Evolutionary conservation across 169 alveolate genomes (phyloP).

Genomic region (Cryptosporidium sp.): DNA sequence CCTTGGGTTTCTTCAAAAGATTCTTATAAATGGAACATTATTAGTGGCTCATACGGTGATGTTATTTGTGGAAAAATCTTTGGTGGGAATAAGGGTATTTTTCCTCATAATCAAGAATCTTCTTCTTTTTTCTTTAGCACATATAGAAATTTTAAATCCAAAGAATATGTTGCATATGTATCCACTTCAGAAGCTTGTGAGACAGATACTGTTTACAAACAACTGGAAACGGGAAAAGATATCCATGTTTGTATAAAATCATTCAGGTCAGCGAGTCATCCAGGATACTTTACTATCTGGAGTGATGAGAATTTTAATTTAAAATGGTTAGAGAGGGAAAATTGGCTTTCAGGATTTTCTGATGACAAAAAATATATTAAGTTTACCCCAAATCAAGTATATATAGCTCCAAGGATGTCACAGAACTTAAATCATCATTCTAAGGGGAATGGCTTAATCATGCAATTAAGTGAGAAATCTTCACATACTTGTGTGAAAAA

Average conservation of each 20-base stretch:
- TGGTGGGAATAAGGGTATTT: conserved; percentile 10
- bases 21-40: conserved; percentile 15
- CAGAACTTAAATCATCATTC: background rate
- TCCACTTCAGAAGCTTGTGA: background rate
- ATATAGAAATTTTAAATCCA: background rate
- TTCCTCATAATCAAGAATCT: background rate
- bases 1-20: conserved; percentile 45
- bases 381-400: conserved; percentile 35
- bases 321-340: conserved; percentile 56
- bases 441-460: background rate
- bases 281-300: conserved; percentile 37
- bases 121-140: background rate
- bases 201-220: background rate
- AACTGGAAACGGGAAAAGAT: conserved; percentile 7
- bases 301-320: conserved; percentile 26
- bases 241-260: conserved; percentile 18
- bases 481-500: background rate
- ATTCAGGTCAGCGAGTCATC: conserved; percentile 8
- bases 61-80: conserved; percentile 50
- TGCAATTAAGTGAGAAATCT: conserved; percentile 3
- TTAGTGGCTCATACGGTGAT: conserved; percentile 45
- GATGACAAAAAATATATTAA: background rate
- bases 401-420: background rate
- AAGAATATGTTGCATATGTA: background rate
- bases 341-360: conserved; percentile 8